Base-by-base conservation (phyloP, 2,329 filamentous ascomycete genomes). In the Xylaria digitata region DNA sequence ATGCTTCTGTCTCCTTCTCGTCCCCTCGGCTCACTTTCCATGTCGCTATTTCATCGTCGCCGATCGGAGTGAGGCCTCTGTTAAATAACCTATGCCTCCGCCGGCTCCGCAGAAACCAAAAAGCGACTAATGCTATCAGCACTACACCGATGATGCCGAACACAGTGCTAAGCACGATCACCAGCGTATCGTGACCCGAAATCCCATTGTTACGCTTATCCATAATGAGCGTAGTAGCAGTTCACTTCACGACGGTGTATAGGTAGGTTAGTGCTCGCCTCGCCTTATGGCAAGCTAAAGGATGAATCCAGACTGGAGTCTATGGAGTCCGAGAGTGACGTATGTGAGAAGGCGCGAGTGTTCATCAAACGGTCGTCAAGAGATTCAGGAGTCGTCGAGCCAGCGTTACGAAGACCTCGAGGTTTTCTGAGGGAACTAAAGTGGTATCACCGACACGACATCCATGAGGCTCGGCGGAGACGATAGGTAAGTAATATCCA, bases 31-130 rank as follows among this genome's bases (percentile, higher is more conserved):
- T 80, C 32, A 79, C 78, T 73, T 86, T 88, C 88, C 88, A 90
- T 3, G 86, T 88, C 71, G 86, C 86, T 65, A 90, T 90, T 75
- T 90, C 88, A 66, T 89, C 87, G 71, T 90, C 88, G 68, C 86
- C 83, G 66, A 90, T 89, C 13, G 88, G 88, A 0, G 87, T 86
- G 50, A 86, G 86, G 54, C 86, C 86, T 57, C 88, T 80, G 57
- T 82, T 81, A 70, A 86, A 82, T 62, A 88, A 80, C 3, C 79
- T 70, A 40, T 78, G 78, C 52, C 75, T 80, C 53, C 80, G 81
- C 48, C 81, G 78, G 46, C 76, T 79, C 17, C 80, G 76, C 57
- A 80, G 77, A 66, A 79, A 83, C 42, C 81, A 72, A 52, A 83
- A 74, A 2, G 81, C 69, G 19, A 74, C 72, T 5, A 75, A 73